Evolutionary conservation across 2,329 filamentous ascomycete species (phyloP), one percentile per base, ranked within the genome.

Genomic region (Aspergillus aculeatus): DNA sequence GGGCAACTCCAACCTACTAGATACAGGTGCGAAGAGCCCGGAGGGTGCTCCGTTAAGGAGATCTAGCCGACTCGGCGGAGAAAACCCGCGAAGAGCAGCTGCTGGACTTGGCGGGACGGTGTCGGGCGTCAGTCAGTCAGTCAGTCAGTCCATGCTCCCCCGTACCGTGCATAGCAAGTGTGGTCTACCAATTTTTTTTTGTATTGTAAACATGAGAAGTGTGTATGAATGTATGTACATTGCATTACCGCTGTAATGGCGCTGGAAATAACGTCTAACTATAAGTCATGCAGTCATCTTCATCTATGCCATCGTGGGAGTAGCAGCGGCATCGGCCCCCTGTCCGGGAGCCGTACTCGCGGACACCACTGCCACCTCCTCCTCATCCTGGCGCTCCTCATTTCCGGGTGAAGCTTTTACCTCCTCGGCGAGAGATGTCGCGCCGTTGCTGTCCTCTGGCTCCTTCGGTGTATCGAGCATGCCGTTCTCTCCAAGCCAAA

Each of bases 401-500:
- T 38, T 12, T 52, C 24, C 52, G 9, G 52, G 12, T 19, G 26
- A 16, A 54, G 38, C 23, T 14, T 55, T 44, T 2, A 19, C 14
- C 24, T 47, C 53, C n/a, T 48, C 41, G 24, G n/a, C 35, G 21
- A 9, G 26, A 26, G 19, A 38, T 11, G 29, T 23, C 23, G 50
- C 24, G 21, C 47, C 47, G 26, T 49, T 49, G 29, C 32, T 19
- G 4, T 59, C 62, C n/a, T 12, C 53, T 10, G 26, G 21, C 5
- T 32, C 26, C 16, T 24, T 48, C 3, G 62, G 60, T 41, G 67
- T 67, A 23, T 75, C 73, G 21, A 81, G 69, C 47, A 76, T 48
- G 32, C 78, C 77, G 50, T 73, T 71, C 48, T 79, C 73, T 1
- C 79, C 79, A 7, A 81, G 65, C 70, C 70, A 76, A 55, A 68